A percentile compares a stretch with the other conserved stretches of the same genome.
phyloP scores from a whole-genome alignment of 352 stramenopile species.

The Phytophthora hibernalis region DNA sequence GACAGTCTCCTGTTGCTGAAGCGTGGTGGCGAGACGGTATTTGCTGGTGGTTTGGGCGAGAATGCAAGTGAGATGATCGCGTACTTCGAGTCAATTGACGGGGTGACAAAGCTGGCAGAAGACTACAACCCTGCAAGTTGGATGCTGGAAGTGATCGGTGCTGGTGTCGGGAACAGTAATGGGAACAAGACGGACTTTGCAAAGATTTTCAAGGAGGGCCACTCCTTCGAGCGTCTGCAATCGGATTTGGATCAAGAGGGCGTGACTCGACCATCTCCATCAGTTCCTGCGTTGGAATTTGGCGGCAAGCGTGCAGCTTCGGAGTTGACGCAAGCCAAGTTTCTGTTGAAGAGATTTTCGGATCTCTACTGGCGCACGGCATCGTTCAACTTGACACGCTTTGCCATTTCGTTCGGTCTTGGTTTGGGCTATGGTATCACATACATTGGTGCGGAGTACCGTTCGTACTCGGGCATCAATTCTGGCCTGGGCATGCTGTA shows the following conservation, averaged over 20 bases:
- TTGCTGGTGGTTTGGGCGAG: conserved; percentile 55
- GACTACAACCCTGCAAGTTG: conserved; percentile 81
- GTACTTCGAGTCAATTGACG: conserved; percentile 37
- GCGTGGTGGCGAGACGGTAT: conserved; percentile 52
- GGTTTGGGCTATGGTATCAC: conserved; percentile 32
- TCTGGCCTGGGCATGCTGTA: conserved; percentile 64
- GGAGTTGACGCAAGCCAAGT: conserved; percentile 31
- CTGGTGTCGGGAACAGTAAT: conserved; percentile 43
- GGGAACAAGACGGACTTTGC: conserved; percentile 46
- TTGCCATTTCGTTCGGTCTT: conserved; percentile 36
- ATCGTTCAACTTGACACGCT: conserved; percentile 47
- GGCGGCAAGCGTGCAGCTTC: conserved; percentile 40
- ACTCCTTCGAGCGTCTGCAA: conserved; percentile 32
- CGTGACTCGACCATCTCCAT: conserved; percentile 32
- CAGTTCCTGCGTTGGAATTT: conserved; percentile 41
- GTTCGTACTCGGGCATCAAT: conserved; percentile 36
- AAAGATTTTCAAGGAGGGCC: conserved; percentile 39
- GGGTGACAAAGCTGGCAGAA: conserved; percentile 53
- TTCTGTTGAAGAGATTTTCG: conserved; percentile 57
- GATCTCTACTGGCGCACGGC: conserved; percentile 80
- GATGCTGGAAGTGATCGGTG: conserved; percentile 52
- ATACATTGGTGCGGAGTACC: conserved; percentile 30
- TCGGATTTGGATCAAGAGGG: conserved; percentile 43
- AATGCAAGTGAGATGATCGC: conserved; percentile 45
- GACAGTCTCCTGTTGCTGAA: conserved; percentile 35